phyloP scores from a whole-genome alignment of 2,329 filamentous ascomycete genomes.

The Nothophaeocryptopus gaeumannii region DNA sequence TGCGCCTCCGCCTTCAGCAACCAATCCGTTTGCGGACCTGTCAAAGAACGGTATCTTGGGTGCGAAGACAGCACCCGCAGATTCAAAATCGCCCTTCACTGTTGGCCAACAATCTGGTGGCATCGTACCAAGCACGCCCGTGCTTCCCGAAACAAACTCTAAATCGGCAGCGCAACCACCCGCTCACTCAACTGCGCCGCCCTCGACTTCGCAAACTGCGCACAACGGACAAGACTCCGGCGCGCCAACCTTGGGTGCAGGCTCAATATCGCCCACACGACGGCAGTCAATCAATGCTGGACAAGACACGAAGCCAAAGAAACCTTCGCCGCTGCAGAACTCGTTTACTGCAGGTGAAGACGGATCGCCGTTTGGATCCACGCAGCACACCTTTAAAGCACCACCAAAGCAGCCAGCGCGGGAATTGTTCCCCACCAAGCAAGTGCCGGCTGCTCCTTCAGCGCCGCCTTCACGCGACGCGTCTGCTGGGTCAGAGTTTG shows the following conservation, averaged over 20 bases:
- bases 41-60: not conserved
- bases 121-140: conserved; percentile 12
- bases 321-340: conserved; percentile 35
- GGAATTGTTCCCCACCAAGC: conserved; percentile 2
- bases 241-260: conserved; percentile 6
- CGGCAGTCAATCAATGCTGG: conserved; percentile 15
- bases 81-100: not conserved
- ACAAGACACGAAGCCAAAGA: conserved; percentile 29
- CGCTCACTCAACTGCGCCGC: conserved; percentile 6
- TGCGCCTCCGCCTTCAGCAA: not conserved
- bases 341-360: conserved; percentile 27
- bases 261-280: conserved; percentile 19
- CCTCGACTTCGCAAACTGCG: conserved; percentile 10
- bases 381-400: not conserved
- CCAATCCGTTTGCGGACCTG: not conserved
- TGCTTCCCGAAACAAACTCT: conserved; percentile 22
- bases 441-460: conserved; percentile 6
- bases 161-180: conserved; percentile 14
- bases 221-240: conserved; percentile 3
- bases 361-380: not conserved
- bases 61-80: not conserved
- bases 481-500: conserved; percentile 25
- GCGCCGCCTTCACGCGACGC: conserved; percentile 14
- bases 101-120: conserved; percentile 9
- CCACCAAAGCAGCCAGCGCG: conserved; percentile 6